phyloP scores from a whole-genome alignment of 208 protist genomes.

The Wallacemonas sp. region DNA sequence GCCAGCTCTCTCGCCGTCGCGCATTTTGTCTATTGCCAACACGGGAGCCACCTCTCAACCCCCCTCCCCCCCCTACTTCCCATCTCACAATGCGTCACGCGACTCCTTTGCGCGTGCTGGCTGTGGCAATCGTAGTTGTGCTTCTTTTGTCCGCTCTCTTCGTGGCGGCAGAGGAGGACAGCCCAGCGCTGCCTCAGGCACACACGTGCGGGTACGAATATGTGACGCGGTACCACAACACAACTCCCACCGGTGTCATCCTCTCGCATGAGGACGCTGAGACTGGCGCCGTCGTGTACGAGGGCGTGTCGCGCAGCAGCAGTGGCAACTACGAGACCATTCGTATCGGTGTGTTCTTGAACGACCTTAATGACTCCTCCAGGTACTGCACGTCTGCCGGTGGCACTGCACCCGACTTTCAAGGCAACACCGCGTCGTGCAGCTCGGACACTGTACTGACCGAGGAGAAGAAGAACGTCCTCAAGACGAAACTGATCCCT shows the following conservation, averaged over 20 bases:
- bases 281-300: background rate
- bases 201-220: background rate
- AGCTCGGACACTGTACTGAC: slow-evolving; percentile 35
- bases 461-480: slow-evolving; percentile 20
- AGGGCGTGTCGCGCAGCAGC: background rate
- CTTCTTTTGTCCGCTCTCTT: background rate
- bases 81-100: background rate
- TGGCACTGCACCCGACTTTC: slow-evolving; percentile 18
- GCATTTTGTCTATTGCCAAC: too few relatives aligned
- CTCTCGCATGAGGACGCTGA: background rate
- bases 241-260: background rate
- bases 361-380: slow-evolving; percentile 36
- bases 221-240: background rate
- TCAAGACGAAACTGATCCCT: slow-evolving; percentile 36
- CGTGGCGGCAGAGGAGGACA: background rate
- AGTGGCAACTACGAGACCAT: slow-evolving; percentile 31
- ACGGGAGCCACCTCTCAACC: too few relatives aligned
- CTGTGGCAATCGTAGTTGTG: background rate
- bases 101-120: background rate
- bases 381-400: slow-evolving; percentile 43
- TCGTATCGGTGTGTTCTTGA: slow-evolving; percentile 37
- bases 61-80: background rate
- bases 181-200: background rate
- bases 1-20: too few relatives aligned
- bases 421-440: slow-evolving; percentile 25